Base-by-base conservation (phyloP, 192 early-diverging fungal genomes). In the Rhizophagus sp. region DNA sequence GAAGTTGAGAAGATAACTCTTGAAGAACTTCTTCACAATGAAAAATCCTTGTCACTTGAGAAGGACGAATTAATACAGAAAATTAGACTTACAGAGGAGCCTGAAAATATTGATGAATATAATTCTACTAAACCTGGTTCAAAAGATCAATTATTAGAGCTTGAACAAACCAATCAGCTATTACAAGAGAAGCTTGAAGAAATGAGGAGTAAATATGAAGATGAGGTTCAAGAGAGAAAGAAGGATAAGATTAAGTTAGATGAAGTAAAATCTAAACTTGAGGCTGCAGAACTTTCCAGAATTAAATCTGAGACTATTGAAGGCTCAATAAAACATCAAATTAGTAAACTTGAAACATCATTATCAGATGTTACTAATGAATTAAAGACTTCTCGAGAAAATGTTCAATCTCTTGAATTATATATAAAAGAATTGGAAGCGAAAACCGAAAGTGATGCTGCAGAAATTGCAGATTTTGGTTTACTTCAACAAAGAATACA, bases 61-160 rank as follows among this genome's bases (percentile, higher is more conserved):
- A 94, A 96, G 80, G 94, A 93, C 41, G 95, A 93, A 83, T 95
- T 96, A 36, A 84, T 97, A 63, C 85, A 91, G 52, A 88, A 95
- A 64, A 94, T 88, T 41, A 84, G 87, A 11, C 82, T 95, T 19
- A 81, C 84, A 13, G 93, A 96, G 77, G 83, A 89, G 63, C 85
- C 87, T 47, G 81, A 84, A 3, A 88, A 88, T 34, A 82, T 93
- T 44, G 94, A 95, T 15, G 84, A 86, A 47, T 80, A 93, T 7
- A 95, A 96, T 79, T 17, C 19, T 90, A 90, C 62, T 84, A 85
- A 57, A 87, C 44, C 44, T 47, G 11, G 44, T 47, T 89, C 83
- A 88, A 49, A 88, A 83, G 68, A 81, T 71, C 19, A 79, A 85
- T 36, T 85, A 89, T 65, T 80, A 87, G 64, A 91, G n/a, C 82